Percentiles rank a stretch among this genome's conserved stretches.
Conservation (phyloP, 441 rosid species). For the Manihot esculenta region DNA sequence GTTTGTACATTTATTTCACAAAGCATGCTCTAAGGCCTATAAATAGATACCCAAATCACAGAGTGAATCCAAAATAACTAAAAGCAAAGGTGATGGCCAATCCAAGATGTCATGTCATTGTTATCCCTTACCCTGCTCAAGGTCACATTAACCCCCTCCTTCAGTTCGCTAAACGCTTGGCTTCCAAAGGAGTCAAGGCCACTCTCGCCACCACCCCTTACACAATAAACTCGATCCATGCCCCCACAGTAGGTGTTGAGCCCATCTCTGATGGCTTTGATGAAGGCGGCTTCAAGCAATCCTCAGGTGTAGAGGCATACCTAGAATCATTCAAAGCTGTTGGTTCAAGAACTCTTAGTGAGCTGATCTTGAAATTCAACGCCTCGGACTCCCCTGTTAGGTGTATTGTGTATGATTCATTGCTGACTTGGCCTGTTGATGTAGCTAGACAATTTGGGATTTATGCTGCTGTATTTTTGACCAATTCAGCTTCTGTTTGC, state of each 20-base stretch:
- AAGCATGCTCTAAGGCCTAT: neutral
- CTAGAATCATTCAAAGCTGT: constrained; percentile 35
- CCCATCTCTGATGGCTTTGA: constrained; percentile 53
- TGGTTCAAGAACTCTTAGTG: constrained; percentile 31
- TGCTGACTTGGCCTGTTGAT: constrained; percentile 44
- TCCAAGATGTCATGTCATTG: constrained; percentile 33
- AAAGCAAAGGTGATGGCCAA: constrained; percentile 22
- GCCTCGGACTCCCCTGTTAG: constrained; percentile 31
- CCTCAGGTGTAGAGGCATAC: constrained; percentile 35
- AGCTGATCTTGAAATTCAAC: constrained; percentile 33
- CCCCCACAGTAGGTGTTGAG: constrained; percentile 28
- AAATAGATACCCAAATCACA: neutral
- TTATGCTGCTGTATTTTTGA: constrained; percentile 35
- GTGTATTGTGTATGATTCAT: constrained; percentile 43
- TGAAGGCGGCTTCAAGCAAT: constrained; percentile 38
- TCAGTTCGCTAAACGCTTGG: constrained; percentile 39
- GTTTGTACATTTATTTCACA: too few species aligned
- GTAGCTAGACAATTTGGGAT: constrained; percentile 38
- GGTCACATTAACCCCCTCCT: constrained; percentile 52
- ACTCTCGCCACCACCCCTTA: constrained; percentile 45
- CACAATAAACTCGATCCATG: constrained; percentile 30
- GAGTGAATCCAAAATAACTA: neutral
- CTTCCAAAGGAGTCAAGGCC: constrained; percentile 36
- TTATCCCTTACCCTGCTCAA: constrained; percentile 41
- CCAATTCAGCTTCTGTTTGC: constrained; percentile 46